A percentile compares a stretch with the other conserved stretches of the same genome.
Conservation (phyloP, 2,329 filamentous ascomycete genomes). For the Aotearoamyces nothofagi region DNA sequence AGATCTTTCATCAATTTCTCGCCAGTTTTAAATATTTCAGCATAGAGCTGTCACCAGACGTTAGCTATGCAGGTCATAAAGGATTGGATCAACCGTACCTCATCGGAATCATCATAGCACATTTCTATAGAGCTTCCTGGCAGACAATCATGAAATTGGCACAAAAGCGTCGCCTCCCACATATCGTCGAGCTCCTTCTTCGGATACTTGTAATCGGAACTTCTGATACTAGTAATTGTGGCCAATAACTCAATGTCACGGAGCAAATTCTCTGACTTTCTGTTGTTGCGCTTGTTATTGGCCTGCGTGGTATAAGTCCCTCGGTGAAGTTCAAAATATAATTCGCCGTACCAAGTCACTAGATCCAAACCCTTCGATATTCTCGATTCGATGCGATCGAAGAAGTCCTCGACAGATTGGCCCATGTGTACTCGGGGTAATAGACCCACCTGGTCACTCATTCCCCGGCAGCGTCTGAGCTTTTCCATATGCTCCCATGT, state of each 20-base stretch:
- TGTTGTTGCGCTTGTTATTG: slow-evolving; percentile 93
- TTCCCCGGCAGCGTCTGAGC: slow-evolving; percentile 76
- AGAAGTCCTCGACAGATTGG: slow-evolving; percentile 86
- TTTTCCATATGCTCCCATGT: slow-evolving; percentile 93
- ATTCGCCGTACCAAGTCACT: slow-evolving; percentile 93
- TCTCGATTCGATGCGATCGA: slow-evolving; percentile 70
- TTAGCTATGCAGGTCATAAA: slow-evolving; percentile 12
- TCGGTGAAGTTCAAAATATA: slow-evolving; percentile 95
- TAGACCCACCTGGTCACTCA: slow-evolving; percentile 73
- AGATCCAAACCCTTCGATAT: slow-evolving; percentile 44
- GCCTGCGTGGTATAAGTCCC: slow-evolving; percentile 96
- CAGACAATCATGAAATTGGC: slow-evolving; percentile 95
- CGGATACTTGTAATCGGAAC: slow-evolving; percentile 69
- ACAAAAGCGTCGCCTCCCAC: slow-evolving; percentile 86
- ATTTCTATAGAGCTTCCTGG: slow-evolving; percentile 93
- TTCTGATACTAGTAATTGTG: slow-evolving; percentile 65
- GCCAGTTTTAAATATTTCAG: slow-evolving; percentile 64
- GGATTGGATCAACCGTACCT: slow-evolving; percentile 29
- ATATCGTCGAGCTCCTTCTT: slow-evolving; percentile 89
- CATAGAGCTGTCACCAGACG: slow-evolving; percentile 48
- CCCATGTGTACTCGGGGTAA: slow-evolving; percentile 83
- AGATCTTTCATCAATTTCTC: slow-evolving; percentile 57
- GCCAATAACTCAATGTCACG: slow-evolving; percentile 80
- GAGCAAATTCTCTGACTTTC: slow-evolving; percentile 70
- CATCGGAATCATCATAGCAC: slow-evolving; percentile 92